Conservation (phyloP, 306 rosid genomes). For the Macrotyloma uniflorum region DNA sequence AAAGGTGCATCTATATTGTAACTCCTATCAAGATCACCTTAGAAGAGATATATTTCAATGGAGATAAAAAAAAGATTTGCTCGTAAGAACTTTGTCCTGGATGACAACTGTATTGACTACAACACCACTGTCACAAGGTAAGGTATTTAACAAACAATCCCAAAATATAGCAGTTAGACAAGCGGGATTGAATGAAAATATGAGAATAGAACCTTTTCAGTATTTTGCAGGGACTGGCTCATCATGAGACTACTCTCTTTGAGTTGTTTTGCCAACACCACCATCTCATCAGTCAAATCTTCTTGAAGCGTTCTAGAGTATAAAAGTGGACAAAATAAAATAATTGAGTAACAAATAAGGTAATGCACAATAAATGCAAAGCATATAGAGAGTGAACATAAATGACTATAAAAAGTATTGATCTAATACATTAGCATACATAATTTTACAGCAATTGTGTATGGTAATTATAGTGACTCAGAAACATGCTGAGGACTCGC, state of each 20-base stretch:
- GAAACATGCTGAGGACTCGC: neutral
- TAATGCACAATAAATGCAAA: neutral
- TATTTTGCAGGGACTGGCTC: constrained; percentile 76
- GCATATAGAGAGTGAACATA: constrained; percentile 15
- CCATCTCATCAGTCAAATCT: constrained; percentile 96
- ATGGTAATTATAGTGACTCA: constrained; percentile 5
- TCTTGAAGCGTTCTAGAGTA: constrained; percentile 80
- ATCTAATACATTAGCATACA: neutral
- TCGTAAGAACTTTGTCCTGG: neutral
- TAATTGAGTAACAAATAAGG: neutral
- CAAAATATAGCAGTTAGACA: neutral
- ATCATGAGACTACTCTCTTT: constrained; percentile 89
- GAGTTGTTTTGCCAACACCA: constrained; percentile 86
- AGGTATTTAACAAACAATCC: neutral
- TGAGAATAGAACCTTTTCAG: constrained; percentile 66
- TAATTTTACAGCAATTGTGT: constrained; percentile 4
- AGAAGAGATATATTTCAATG: neutral
- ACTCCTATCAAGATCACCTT: neutral
- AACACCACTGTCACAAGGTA: neutral
- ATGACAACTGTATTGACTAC: neutral
- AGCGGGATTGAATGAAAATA: constrained; percentile 10
- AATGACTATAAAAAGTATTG: constrained; percentile 1
- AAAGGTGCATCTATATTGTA: neutral
- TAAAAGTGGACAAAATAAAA: constrained; percentile 17
- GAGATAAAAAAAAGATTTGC: neutral